A percentile compares a stretch with the other conserved stretches of the same genome.
phyloP scores from a whole-genome alignment of 768 basidiomycete species.

The Leccinum sublutescens region DNA sequence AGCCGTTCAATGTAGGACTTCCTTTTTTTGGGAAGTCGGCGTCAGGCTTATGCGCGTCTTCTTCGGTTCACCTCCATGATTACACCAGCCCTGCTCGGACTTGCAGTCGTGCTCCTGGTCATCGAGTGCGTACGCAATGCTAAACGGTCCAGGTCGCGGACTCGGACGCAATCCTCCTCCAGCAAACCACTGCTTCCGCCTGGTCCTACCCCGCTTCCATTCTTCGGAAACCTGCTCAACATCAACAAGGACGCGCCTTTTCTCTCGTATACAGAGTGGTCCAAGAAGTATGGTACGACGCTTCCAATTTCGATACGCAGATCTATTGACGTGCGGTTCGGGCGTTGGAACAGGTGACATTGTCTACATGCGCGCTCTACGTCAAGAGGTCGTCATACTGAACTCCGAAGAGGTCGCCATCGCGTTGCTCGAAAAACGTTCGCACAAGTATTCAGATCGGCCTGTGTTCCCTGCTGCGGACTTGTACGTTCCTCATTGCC shows the following conservation, averaged over 20 bases:
- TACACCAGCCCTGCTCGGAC: neutral
- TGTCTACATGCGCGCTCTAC: too few relatives aligned
- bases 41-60: too few relatives aligned
- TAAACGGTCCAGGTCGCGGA: neutral
- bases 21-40: too few relatives aligned
- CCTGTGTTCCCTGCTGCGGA: too few relatives aligned
- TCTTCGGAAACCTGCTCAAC: neutral
- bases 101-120: neutral
- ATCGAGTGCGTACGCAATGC: neutral
- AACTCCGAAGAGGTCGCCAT: too few relatives aligned
- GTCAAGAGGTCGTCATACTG: too few relatives aligned
- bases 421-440: too few relatives aligned
- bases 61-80: neutral
- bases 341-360: too few relatives aligned
- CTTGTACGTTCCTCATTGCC: too few relatives aligned
- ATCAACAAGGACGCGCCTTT: neutral
- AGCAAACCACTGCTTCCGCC: neutral
- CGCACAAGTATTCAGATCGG: too few relatives aligned
- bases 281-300: neutral
- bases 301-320: neutral
- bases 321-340: too few relatives aligned
- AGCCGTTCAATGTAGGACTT: too few relatives aligned
- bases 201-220: neutral
- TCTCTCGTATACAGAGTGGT: neutral
- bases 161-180: neutral